Evolutionary conservation across 1,284 basidiomycete genomes (phyloP).

Genomic region (Irpex sp.): DNA sequence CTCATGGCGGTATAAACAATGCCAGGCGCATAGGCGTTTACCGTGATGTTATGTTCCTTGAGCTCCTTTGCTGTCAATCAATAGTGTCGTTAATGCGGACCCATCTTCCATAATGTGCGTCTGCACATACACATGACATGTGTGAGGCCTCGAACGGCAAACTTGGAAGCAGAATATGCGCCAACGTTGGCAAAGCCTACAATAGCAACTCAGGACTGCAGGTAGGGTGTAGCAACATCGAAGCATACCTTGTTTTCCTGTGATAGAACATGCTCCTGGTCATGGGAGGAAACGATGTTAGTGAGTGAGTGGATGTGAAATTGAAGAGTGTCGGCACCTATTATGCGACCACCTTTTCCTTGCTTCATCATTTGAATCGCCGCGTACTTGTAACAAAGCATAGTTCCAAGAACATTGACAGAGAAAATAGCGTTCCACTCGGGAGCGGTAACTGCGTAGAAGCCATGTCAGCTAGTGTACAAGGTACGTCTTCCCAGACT

Average conservation of each 20-base stretch:
- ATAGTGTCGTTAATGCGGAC: background rate
- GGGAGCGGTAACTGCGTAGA: background rate
- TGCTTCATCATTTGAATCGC: conserved; percentile 28
- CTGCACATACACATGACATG: conserved; percentile 14
- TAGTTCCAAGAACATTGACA: conserved; percentile 28
- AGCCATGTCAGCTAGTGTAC: background rate
- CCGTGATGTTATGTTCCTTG: conserved; percentile 15
- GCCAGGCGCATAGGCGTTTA: conserved; percentile 19
- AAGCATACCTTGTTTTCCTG: background rate
- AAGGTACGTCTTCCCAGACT: background rate
- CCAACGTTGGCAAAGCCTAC: conserved; percentile 6
- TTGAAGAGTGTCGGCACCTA: conserved; percentile 13
- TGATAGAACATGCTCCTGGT: background rate
- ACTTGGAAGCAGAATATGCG: conserved; percentile 23
- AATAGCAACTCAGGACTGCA: background rate
- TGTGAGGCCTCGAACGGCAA: conserved; percentile 27
- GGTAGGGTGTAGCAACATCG: background rate
- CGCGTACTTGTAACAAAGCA: conserved; percentile 28
- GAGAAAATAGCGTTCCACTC: conserved; percentile 5
- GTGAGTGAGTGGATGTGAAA: background rate
- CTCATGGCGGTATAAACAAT: conserved; percentile 16
- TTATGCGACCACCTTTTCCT: conserved; percentile 27
- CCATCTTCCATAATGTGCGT: background rate
- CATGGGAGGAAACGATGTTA: background rate
- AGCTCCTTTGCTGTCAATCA: conserved; percentile 15